These are phyloP conservation scores for Eucalyptus erythrocorys DNA, from an alignment of 345 rosid species.

Conservation along the genomic window DNA sequence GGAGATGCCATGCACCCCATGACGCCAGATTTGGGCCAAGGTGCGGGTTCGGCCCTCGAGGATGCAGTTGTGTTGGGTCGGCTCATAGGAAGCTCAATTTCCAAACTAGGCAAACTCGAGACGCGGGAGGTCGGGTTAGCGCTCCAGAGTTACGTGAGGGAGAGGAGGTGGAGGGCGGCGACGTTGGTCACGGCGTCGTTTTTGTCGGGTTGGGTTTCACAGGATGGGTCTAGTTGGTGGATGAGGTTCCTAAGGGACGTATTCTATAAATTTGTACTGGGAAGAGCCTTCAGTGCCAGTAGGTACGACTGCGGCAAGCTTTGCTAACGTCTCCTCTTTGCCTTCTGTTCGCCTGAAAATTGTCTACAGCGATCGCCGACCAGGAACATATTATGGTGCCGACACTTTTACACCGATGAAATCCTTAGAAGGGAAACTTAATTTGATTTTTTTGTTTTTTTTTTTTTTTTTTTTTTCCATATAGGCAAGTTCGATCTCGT, in stretches of 20 bases:
- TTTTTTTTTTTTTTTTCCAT: neutral
- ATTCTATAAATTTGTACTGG: neutral
- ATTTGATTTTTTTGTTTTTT: neutral
- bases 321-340: neutral
- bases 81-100: conserved; percentile 10
- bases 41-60: conserved; percentile 27
- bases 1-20: conserved; percentile 54
- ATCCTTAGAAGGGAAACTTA: neutral
- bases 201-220: conserved; percentile 22
- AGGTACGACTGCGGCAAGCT: conserved; percentile 27
- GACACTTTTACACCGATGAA: neutral
- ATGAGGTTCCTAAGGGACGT: conserved; percentile 13
- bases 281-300: neutral
- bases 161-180: conserved; percentile 21
- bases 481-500: neutral
- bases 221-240: conserved; percentile 13
- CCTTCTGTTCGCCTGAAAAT: neutral
- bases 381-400: neutral
- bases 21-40: conserved; percentile 41
- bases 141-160: conserved; percentile 1
- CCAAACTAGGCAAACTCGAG: neutral
- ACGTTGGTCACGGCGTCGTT: conserved; percentile 6
- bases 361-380: neutral
- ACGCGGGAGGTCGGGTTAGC: neutral
- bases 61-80: conserved; percentile 26